Conservation (phyloP, 148 eudicot genomes). For the Agrostemma githago region DNA sequence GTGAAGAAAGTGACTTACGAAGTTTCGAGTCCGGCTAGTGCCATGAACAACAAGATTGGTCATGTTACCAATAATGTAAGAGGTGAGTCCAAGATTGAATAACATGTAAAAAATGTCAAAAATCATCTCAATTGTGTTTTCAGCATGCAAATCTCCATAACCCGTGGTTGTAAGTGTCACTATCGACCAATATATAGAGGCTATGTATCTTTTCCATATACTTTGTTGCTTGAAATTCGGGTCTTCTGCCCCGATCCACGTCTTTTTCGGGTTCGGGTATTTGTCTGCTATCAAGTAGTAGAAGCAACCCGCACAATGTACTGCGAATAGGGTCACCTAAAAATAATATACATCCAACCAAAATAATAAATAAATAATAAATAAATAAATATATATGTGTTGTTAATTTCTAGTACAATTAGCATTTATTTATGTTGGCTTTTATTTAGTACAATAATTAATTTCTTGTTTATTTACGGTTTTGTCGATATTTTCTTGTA, state of each 20-base stretch:
- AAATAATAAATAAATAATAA: too few species aligned
- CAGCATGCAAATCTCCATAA: conserved; percentile 86
- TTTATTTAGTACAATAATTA: too few species aligned
- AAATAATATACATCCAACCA: neutral
- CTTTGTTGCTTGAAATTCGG: conserved; percentile 58
- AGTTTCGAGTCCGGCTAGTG: conserved; percentile 78
- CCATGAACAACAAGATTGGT: conserved; percentile 87
- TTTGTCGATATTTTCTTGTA: too few species aligned
- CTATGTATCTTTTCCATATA: conserved; percentile 63
- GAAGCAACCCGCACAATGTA: conserved; percentile 89
- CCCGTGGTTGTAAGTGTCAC: conserved; percentile 88
- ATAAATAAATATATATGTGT: too few species aligned
- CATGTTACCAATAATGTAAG: conserved; percentile 95
- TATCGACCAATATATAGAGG: conserved; percentile 81
- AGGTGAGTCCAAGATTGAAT: conserved; percentile 81
- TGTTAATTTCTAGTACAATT: too few species aligned
- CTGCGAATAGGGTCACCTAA: conserved; percentile 85
- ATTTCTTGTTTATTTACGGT: too few species aligned
- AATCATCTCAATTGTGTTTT: conserved; percentile 75
- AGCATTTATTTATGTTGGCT: too few species aligned
- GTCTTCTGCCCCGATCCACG: conserved; percentile 79
- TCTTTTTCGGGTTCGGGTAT: conserved; percentile 52
- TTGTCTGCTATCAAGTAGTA: conserved; percentile 72
- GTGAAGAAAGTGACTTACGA: conserved; percentile 25
- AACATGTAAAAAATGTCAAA: conserved; percentile 73